A percentile compares a stretch with the other conserved stretches of the same genome.
Conservation (phyloP, 257 asterid species). For the Plantago elongata region DNA sequence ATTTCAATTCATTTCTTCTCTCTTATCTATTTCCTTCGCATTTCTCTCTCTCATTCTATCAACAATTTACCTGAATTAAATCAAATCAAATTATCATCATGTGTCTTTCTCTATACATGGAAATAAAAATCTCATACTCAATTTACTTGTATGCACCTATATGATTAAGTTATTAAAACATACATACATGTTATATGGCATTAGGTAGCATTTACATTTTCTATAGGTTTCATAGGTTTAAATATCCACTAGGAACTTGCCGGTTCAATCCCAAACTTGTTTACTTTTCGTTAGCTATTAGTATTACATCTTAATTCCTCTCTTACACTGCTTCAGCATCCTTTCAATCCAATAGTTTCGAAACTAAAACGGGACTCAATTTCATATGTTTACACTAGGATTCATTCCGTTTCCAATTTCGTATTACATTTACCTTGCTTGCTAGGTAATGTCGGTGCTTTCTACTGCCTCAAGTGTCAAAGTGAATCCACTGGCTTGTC, state of each 20-base stretch:
- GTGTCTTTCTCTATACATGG: too few relatives aligned
- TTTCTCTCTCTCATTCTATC: neutral
- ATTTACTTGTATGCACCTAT: neutral
- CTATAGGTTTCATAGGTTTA: too few relatives aligned
- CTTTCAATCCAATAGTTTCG: too few relatives aligned
- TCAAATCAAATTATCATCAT: too few relatives aligned
- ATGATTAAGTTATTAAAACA: neutral
- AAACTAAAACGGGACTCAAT: too few relatives aligned
- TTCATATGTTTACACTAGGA: too few relatives aligned
- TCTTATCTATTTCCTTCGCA: neutral
- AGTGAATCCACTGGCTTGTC: constrained; percentile 56
- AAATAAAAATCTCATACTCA: too few relatives aligned
- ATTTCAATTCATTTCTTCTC: neutral
- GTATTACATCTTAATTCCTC: too few relatives aligned
- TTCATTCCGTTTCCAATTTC: constrained; percentile 7
- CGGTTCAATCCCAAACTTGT: neutral
- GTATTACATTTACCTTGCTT: constrained; percentile 10
- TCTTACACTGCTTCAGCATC: too few relatives aligned
- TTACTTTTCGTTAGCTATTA: too few relatives aligned
- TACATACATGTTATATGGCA: neutral
- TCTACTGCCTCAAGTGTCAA: constrained; percentile 41
- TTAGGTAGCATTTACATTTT: too few relatives aligned
- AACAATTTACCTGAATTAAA: too few relatives aligned
- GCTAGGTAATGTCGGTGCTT: constrained; percentile 33
- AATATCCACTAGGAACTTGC: neutral